Conservation (phyloP, 2,329 filamentous ascomycete species). For the Knufia petricola region DNA sequence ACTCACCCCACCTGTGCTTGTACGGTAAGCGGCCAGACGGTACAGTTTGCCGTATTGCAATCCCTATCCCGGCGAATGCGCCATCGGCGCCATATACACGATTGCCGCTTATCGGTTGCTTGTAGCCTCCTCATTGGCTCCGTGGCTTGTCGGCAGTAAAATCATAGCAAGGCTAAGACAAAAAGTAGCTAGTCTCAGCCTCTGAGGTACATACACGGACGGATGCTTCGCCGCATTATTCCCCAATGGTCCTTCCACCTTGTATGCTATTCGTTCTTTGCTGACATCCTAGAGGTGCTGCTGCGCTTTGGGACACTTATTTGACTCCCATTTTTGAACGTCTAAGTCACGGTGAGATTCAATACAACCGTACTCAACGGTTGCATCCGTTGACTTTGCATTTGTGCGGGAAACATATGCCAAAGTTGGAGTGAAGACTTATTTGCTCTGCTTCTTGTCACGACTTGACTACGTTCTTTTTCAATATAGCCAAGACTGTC, state of each 20-base stretch:
- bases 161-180: background rate
- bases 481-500: background rate
- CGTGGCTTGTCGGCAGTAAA: background rate
- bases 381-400: background rate
- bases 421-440: too few species aligned
- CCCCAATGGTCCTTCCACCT: background rate
- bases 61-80: background rate
- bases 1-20: too few species aligned
- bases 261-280: background rate
- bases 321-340: background rate
- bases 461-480: constrained; percentile 1
- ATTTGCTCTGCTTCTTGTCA: too few species aligned
- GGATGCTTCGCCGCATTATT: background rate
- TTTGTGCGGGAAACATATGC: background rate
- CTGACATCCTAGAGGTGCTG: background rate
- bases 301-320: background rate
- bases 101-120: background rate
- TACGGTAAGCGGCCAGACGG: too few species aligned
- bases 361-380: background rate
- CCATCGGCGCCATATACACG: background rate
- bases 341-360: background rate
- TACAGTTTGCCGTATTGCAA: background rate
- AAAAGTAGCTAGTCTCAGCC: background rate
- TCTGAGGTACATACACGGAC: background rate
- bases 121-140: background rate